phyloP scores from a whole-genome alignment of 1,139 yeast genomes.

The Scheffersomyces illinoinensis region DNA sequence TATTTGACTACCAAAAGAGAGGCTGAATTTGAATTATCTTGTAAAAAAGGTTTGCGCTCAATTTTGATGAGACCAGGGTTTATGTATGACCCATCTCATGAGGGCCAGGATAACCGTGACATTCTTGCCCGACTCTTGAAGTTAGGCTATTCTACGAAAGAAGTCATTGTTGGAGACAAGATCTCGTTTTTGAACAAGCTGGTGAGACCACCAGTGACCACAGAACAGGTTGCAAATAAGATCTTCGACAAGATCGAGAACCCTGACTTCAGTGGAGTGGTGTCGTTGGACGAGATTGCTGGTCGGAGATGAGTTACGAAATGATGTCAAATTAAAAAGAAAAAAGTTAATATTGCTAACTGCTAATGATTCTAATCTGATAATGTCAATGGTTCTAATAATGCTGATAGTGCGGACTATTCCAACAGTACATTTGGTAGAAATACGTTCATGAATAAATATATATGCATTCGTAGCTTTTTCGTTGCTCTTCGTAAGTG shows the following conservation, averaged over 20 bases:
- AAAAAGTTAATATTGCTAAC: neutral
- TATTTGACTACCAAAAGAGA: slow-evolving; percentile 75
- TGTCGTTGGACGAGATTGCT: slow-evolving; percentile 53
- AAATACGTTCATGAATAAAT: neutral
- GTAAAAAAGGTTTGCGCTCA: slow-evolving; percentile 49
- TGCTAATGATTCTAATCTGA: neutral
- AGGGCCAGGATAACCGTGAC: slow-evolving; percentile 27
- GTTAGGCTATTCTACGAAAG: slow-evolving; percentile 44
- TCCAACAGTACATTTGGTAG: neutral
- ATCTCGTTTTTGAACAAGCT: slow-evolving; percentile 40
- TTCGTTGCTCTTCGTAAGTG: neutral
- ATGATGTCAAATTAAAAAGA: neutral
- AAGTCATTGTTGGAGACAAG: slow-evolving; percentile 29
- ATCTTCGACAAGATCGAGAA: slow-evolving; percentile 58
- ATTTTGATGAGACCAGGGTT: slow-evolving; percentile 79
- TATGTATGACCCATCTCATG: slow-evolving; percentile 62
- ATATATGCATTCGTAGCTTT: neutral
- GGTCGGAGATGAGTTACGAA: neutral
- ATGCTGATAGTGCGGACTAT: neutral
- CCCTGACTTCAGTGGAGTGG: slow-evolving; percentile 53
- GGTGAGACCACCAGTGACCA: slow-evolving; percentile 65
- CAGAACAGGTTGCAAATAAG: slow-evolving; percentile 66
- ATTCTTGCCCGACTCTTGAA: slow-evolving; percentile 27
- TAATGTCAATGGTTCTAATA: neutral
- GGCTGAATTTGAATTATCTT: slow-evolving; percentile 63